A percentile compares a stretch with the other conserved stretches of the same genome.
phyloP scores from a whole-genome alignment of 2,329 filamentous ascomycete species.

The Penicillium janthinellum region DNA sequence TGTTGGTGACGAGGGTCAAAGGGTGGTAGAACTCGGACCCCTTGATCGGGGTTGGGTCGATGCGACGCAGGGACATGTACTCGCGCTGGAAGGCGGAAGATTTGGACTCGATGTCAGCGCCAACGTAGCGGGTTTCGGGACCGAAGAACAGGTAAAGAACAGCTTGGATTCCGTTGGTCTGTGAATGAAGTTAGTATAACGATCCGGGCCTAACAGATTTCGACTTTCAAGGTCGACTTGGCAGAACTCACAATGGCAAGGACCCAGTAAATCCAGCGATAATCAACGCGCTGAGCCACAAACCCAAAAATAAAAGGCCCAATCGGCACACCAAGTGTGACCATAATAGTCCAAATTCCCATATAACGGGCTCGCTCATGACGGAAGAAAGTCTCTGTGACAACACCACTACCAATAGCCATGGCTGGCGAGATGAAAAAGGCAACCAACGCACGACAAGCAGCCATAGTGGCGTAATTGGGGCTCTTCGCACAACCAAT shows the following conservation, averaged over 20 bases:
- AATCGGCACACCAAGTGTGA: slow-evolving; percentile 51
- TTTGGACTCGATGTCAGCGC: slow-evolving; percentile 25
- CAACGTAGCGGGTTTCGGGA: slow-evolving; percentile 56
- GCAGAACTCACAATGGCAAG: slow-evolving; percentile 53
- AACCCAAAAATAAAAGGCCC: slow-evolving; percentile 42
- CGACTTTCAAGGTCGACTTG: neutral
- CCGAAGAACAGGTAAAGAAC: slow-evolving; percentile 57
- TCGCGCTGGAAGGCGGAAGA: slow-evolving; percentile 44
- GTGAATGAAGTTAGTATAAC: slow-evolving; percentile 11
- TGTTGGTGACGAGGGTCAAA: slow-evolving; percentile 48
- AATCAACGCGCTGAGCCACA: slow-evolving; percentile 56
- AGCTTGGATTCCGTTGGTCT: slow-evolving; percentile 59
- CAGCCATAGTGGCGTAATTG: slow-evolving; percentile 53
- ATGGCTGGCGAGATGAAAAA: slow-evolving; percentile 58
- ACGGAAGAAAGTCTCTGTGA: slow-evolving; percentile 60
- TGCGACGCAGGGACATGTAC: slow-evolving; percentile 49
- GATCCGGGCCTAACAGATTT: neutral
- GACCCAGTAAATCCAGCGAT: slow-evolving; percentile 62
- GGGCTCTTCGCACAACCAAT: slow-evolving; percentile 56
- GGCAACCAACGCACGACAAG: slow-evolving; percentile 53
- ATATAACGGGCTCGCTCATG: slow-evolving; percentile 56
- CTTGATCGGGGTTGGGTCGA: slow-evolving; percentile 54
- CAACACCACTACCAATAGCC: slow-evolving; percentile 58
- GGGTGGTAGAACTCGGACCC: slow-evolving; percentile 56
- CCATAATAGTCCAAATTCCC: slow-evolving; percentile 58